A percentile compares a stretch with the other conserved stretches of the same genome.
These are phyloP conservation scores for Gymnopus androsaceus DNA, from an alignment of 1,284 basidiomycete genomes.

Conservation along the genomic window DNA sequence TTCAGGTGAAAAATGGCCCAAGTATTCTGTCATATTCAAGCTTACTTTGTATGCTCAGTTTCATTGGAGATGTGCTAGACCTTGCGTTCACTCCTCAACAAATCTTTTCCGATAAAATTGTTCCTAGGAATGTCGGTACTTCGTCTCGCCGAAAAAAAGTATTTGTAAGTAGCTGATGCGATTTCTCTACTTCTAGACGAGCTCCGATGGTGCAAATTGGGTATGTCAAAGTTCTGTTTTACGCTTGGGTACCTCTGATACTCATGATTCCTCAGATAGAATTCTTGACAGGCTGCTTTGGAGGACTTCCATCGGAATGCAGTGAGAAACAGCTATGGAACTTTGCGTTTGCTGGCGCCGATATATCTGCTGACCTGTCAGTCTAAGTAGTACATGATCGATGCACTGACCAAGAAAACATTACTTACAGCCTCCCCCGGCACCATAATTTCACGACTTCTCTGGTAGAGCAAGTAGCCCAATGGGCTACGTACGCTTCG, in stretches of 20 bases:
- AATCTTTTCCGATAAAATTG: slow-evolving; percentile 45
- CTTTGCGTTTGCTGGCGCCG: slow-evolving; percentile 58
- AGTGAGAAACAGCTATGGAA: slow-evolving; percentile 52
- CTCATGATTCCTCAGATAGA: slow-evolving; percentile 39
- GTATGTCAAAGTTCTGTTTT: neutral
- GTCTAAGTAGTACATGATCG: slow-evolving; percentile 17
- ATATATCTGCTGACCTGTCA: slow-evolving; percentile 49
- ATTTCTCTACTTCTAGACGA: no score
- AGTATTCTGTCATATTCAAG: no score
- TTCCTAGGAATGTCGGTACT: slow-evolving; percentile 44
- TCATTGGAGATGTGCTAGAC: slow-evolving; percentile 50
- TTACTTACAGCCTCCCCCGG: slow-evolving; percentile 36
- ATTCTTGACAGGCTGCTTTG: slow-evolving; percentile 52
- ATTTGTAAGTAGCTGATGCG: no score
- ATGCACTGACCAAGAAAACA: neutral
- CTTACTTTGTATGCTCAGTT: slow-evolving; percentile 32
- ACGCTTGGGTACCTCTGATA: neutral
- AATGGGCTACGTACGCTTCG: slow-evolving; percentile 48
- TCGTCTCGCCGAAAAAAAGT: neutral
- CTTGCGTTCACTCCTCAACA: slow-evolving; percentile 45
- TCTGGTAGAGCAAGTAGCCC: slow-evolving; percentile 51
- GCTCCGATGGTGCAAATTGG: neutral
- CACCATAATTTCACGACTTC: slow-evolving; percentile 50
- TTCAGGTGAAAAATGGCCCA: slow-evolving; percentile 43
- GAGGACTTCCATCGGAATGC: slow-evolving; percentile 46